Evolutionary conservation across 2,329 filamentous ascomycete genomes (phyloP).

Genomic region (Juglanconis oblonga): DNA sequence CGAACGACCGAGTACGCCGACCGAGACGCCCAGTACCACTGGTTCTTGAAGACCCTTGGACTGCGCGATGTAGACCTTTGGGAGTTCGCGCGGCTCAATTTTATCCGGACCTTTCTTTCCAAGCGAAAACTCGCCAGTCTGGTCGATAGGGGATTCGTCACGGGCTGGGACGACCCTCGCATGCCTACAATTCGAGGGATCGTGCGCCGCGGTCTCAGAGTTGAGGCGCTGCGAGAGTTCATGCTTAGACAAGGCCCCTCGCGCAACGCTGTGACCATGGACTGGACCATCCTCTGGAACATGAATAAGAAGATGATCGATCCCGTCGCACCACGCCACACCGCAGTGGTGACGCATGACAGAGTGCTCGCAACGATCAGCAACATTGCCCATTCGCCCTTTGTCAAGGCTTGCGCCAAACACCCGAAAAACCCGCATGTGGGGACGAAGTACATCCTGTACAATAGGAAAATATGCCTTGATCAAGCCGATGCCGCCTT

Average conservation of each 20-base stretch:
- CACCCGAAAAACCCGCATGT: constrained; percentile 86
- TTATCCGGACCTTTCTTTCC: constrained; percentile 76
- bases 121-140: constrained; percentile 86
- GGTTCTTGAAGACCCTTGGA: constrained; percentile 73
- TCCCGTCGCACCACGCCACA: constrained; percentile 70
- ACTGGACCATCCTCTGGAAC: constrained; percentile 74
- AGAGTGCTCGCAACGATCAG: constrained; percentile 66
- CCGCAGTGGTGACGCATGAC: constrained; percentile 67
- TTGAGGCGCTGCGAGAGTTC: constrained; percentile 76
- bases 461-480: constrained; percentile 70
- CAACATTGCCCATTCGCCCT: constrained; percentile 60
- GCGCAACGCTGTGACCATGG: constrained; percentile 79
- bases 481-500: constrained; percentile 74
- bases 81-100: constrained; percentile 84
- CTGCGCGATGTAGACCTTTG: constrained; percentile 78
- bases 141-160: constrained; percentile 71
- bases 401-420: constrained; percentile 67
- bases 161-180: constrained; percentile 83
- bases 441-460: constrained; percentile 82
- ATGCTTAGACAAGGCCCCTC: constrained; percentile 82
- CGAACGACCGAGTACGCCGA: constrained; percentile 86
- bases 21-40: constrained; percentile 82
- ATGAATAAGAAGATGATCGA: constrained; percentile 82
- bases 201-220: constrained; percentile 73
- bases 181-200: constrained; percentile 85